A percentile compares a stretch with the other conserved stretches of the same genome.
Conservation (phyloP, 2,329 filamentous ascomycete genomes). For the Daldinia sp. region DNA sequence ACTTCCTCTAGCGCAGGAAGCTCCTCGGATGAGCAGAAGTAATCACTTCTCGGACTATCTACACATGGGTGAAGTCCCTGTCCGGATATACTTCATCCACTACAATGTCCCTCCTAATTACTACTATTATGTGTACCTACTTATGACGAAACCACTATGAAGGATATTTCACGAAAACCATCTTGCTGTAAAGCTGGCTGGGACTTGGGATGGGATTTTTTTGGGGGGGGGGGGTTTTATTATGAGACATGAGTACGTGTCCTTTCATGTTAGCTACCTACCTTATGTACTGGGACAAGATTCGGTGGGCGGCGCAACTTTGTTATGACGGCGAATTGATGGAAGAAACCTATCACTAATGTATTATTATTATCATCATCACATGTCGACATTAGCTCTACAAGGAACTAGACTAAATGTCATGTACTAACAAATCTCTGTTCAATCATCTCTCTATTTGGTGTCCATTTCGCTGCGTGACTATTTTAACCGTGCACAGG, state of each 20-base stretch:
- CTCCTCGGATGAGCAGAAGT: slow-evolving; percentile 64
- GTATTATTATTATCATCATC: slow-evolving; percentile 29
- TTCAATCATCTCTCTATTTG: slow-evolving; percentile 24
- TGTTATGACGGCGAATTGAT: slow-evolving; percentile 13
- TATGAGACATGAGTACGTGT: slow-evolving; percentile 40
- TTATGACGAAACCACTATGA: slow-evolving; percentile 28
- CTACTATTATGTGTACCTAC: slow-evolving; percentile 40
- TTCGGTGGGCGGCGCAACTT: slow-evolving; percentile 24
- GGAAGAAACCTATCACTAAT: slow-evolving; percentile 28
- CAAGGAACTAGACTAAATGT: slow-evolving; percentile 31
- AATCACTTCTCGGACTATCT: slow-evolving; percentile 30
- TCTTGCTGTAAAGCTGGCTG: slow-evolving; percentile 19
- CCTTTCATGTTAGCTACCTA: slow-evolving; percentile 31
- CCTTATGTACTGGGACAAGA: slow-evolving; percentile 20
- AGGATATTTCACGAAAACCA: slow-evolving; percentile 10
- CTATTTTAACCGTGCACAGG: background rate
- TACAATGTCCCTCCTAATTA: slow-evolving; percentile 35
- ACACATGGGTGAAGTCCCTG: slow-evolving; percentile 1
- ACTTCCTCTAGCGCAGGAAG: slow-evolving; percentile 71
- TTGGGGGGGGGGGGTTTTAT: slow-evolving; percentile 17
- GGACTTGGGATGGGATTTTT: slow-evolving; percentile 21
- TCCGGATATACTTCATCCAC: background rate
- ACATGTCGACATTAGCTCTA: slow-evolving; percentile 30
- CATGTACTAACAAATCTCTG: slow-evolving; percentile 34
- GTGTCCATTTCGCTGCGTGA: background rate